Percentiles rank a stretch among this genome's conserved stretches.
These are phyloP conservation scores for Castanea mollissima DNA, from an alignment of 306 rosid species.

Conservation along the genomic window DNA sequence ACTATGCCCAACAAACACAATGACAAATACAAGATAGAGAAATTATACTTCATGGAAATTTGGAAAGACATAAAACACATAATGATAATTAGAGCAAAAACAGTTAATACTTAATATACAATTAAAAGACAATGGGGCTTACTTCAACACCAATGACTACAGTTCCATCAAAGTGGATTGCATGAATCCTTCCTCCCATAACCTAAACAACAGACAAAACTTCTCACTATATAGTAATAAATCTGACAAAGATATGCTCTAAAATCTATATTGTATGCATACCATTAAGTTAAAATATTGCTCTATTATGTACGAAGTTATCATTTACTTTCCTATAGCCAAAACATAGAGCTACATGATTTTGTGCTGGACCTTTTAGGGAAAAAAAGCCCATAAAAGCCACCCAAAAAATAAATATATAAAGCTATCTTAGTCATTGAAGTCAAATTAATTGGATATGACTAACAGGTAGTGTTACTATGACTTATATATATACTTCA, in stretches of 20 bases:
- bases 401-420: no score
- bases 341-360: no score
- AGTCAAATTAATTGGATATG: not conserved
- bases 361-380: no score
- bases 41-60: not conserved
- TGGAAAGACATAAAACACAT: not conserved
- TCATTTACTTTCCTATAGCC: no score
- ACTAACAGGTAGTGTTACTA: no score
- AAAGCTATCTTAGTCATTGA: not conserved
- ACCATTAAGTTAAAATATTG: not conserved
- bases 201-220: constrained; percentile 44
- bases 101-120: not conserved
- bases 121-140: constrained; percentile 31
- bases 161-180: constrained; percentile 79
- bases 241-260: constrained; percentile 1
- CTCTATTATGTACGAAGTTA: no score
- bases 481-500: no score
- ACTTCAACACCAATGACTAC: constrained; percentile 87
- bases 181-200: constrained; percentile 97
- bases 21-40: not conserved
- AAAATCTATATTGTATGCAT: not conserved
- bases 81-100: not conserved
- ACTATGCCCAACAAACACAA: not conserved
- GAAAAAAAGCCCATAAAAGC: no score
- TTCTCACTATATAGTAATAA: constrained; percentile 4